phyloP scores from a whole-genome alignment of 495 filamentous ascomycete species.

The Cladorrhinum samala region DNA sequence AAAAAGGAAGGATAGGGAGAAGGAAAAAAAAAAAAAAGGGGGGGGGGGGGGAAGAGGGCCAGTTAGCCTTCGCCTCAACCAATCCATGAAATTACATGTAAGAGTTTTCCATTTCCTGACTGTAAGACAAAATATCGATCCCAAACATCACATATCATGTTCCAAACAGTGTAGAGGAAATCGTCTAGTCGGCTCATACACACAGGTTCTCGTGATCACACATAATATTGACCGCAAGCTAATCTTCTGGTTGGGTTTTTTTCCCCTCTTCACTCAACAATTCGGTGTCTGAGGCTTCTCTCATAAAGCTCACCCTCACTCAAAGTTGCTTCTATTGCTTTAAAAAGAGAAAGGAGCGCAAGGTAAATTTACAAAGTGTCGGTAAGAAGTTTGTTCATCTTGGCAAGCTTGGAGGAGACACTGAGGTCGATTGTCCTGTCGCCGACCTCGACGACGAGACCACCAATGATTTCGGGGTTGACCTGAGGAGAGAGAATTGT shows the following conservation, averaged over 20 bases:
- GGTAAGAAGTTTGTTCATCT: slow-evolving; percentile 97
- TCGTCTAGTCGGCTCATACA: slow-evolving; percentile 19
- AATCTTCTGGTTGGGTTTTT: neutral
- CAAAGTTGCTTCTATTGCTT: neutral
- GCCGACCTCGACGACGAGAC: slow-evolving; percentile 91
- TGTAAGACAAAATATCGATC: too few relatives aligned
- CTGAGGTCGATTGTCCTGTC: slow-evolving; percentile 97
- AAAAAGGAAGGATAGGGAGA: too few relatives aligned
- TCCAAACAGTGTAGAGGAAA: neutral
- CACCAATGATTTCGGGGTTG: slow-evolving; percentile 89
- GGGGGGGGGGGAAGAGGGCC: too few relatives aligned
- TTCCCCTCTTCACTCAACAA: neutral
- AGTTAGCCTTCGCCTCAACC: too few relatives aligned
- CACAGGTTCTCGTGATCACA: slow-evolving; percentile 6
- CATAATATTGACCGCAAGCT: slow-evolving; percentile 5
- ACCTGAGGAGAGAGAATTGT: slow-evolving; percentile 48
- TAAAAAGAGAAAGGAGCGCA: slow-evolving; percentile 8
- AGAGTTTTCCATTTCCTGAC: too few relatives aligned
- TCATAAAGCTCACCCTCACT: neutral
- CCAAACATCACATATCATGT: too few relatives aligned
- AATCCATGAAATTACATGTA: too few relatives aligned
- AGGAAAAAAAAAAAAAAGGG: too few relatives aligned
- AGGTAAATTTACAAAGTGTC: slow-evolving; percentile 77
- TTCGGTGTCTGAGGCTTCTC: neutral
- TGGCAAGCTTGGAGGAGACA: slow-evolving; percentile 88